These are phyloP conservation scores for Zancudomyces culisetae DNA, from an alignment of 371 early-diverging fungal genomes.

Conservation along the genomic window DNA sequence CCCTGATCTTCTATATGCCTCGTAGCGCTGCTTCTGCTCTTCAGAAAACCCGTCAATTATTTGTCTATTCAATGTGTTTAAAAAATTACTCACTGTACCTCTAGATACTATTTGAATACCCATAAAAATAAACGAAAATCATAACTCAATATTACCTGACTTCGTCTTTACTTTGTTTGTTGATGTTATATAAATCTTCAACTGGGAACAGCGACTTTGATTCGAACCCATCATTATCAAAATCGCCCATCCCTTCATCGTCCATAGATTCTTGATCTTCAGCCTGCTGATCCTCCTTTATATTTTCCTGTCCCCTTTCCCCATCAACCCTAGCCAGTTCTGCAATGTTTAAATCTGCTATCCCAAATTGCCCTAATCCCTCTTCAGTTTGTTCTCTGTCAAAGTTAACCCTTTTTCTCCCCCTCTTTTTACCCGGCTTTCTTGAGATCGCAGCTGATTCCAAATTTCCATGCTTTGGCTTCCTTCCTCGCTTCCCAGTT, in stretches of 20 bases:
- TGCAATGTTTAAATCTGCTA: too few relatives aligned
- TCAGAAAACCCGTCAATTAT: slow-evolving; percentile 60
- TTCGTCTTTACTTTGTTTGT: slow-evolving; percentile 22
- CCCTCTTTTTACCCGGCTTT: neutral
- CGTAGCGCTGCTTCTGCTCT: slow-evolving; percentile 73
- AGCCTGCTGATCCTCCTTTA: neutral
- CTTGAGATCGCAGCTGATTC: neutral
- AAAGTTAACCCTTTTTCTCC: neutral
- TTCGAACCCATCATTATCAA: slow-evolving; percentile 1
- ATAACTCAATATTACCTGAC: slow-evolving; percentile 4
- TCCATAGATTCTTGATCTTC: neutral
- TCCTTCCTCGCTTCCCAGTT: neutral
- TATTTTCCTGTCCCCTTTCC: neutral
- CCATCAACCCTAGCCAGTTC: neutral
- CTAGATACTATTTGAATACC: too few relatives aligned
- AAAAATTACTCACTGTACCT: too few relatives aligned
- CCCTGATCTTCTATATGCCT: slow-evolving; percentile 69
- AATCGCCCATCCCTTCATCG: neutral
- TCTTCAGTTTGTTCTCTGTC: too few relatives aligned
- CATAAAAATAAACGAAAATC: too few relatives aligned
- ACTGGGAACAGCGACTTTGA: neutral
- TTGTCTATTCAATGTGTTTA: slow-evolving; percentile 27
- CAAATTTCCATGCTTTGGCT: neutral
- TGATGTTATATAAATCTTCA: slow-evolving; percentile 7
- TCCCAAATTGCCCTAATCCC: too few relatives aligned